phyloP scores from a whole-genome alignment of 2,329 filamentous ascomycete species.

The Nannizzia gypsea region DNA sequence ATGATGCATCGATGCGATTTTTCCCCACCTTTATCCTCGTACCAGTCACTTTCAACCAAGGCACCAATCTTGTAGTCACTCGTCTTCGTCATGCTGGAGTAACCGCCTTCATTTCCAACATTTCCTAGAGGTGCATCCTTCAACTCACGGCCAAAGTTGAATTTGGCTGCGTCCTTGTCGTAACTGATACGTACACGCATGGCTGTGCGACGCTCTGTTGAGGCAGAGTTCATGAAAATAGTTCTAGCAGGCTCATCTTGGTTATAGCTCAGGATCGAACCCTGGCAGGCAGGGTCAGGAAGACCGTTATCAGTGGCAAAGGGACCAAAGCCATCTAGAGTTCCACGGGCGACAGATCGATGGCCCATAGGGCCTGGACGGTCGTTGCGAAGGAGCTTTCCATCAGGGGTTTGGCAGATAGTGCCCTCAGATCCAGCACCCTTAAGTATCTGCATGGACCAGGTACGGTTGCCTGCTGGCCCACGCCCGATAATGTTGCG shows the following conservation, averaged over 20 bases:
- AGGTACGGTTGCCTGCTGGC: slow-evolving; percentile 15
- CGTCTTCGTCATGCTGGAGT: slow-evolving; percentile 10
- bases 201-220: background rate
- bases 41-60: slow-evolving; percentile 7
- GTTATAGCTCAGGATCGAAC: slow-evolving; percentile 6
- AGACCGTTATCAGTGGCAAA: slow-evolving; percentile 5
- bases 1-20: slow-evolving; percentile 7
- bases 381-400: slow-evolving; percentile 7
- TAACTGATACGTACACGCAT: slow-evolving; percentile 9
- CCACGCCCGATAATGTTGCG: slow-evolving; percentile 19
- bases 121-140: background rate
- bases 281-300: slow-evolving; percentile 8
- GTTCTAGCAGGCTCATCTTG: background rate
- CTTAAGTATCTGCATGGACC: slow-evolving; percentile 10
- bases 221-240: slow-evolving; percentile 8
- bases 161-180: slow-evolving; percentile 7
- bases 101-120: slow-evolving; percentile 7
- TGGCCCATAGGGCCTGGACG: background rate
- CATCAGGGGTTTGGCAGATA: slow-evolving; percentile 7
- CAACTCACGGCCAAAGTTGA: slow-evolving; percentile 4
- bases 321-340: slow-evolving; percentile 1
- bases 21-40: slow-evolving; percentile 1
- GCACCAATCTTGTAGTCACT: slow-evolving; percentile 7
- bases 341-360: slow-evolving; percentile 3
- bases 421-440: slow-evolving; percentile 7